Evolutionary conservation across 176 grass and related monocot genomes (phyloP).

Genomic region (Bolboschoenus planiculmis): DNA sequence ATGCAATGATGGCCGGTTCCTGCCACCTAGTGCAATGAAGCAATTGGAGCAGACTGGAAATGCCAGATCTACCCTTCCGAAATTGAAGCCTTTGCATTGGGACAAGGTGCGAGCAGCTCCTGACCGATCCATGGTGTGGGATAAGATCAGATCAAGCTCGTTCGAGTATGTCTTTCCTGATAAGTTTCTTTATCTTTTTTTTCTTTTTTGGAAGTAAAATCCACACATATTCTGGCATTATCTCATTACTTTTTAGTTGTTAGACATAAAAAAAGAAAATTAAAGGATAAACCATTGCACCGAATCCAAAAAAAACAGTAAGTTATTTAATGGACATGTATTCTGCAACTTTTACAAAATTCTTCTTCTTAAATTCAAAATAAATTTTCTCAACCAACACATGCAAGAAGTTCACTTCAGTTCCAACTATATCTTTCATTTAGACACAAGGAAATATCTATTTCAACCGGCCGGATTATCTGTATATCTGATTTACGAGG

Average conservation of each 20-base stretch:
- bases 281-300: not conserved
- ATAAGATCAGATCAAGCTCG: slow-evolving; percentile 81
- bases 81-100: slow-evolving; percentile 98
- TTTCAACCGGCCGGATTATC: not conserved
- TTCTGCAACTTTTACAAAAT: not conserved
- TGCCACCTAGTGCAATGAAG: slow-evolving; percentile 21
- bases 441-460: not conserved
- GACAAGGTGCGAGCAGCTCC: slow-evolving; percentile 91
- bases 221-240: not conserved
- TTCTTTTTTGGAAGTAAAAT: not conserved
- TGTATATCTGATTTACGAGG: slow-evolving; percentile 12
- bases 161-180: slow-evolving; percentile 66
- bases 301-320: not conserved
- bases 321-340: not conserved
- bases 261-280: not conserved
- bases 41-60: slow-evolving; percentile 20
- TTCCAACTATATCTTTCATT: not conserved
- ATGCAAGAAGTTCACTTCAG: not conserved
- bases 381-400: not conserved
- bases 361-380: not conserved
- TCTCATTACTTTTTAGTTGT: not conserved
- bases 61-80: slow-evolving; percentile 56
- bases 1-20: slow-evolving; percentile 15
- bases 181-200: not conserved
- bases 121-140: slow-evolving; percentile 90